A percentile compares a stretch with the other conserved stretches of the same genome.
Evolutionary conservation across 2,329 filamentous ascomycete species (phyloP).

Genomic region (Neonectria neomacrospora): DNA sequence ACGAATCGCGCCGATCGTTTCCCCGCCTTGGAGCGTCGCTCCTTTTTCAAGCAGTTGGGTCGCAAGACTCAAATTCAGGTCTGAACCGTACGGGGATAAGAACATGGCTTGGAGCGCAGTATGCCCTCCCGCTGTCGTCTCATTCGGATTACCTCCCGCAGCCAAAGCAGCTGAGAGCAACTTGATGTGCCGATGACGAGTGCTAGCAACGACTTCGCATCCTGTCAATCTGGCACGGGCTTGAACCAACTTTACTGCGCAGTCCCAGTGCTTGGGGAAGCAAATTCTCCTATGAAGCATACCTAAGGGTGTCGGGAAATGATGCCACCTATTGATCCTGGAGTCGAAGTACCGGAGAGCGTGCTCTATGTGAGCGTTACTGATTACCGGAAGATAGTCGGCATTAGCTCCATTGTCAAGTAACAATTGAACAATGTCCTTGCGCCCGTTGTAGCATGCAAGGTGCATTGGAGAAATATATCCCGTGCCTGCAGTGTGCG

Average conservation of each 20-base stretch:
- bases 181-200: neutral
- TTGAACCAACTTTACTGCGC: neutral
- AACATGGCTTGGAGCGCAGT: neutral
- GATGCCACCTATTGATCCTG: neutral
- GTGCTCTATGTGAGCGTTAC: neutral
- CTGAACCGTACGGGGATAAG: neutral
- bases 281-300: no score
- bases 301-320: neutral
- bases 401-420: slow-evolving; percentile 1
- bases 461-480: neutral
- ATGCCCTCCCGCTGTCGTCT: neutral
- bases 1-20: neutral
- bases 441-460: neutral
- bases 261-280: neutral
- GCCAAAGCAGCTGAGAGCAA: slow-evolving; percentile 3
- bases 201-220: neutral
- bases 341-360: neutral
- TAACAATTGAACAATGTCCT: neutral
- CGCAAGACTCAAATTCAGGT: neutral
- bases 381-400: neutral
- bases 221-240: slow-evolving; percentile 1
- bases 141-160: neutral
- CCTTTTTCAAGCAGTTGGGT: slow-evolving; percentile 5
- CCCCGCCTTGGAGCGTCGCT: slow-evolving; percentile 1
- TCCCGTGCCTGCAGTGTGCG: neutral